These are phyloP conservation scores for Tieghemostelium lacteum DNA, from an alignment of 78 protist genomes.

Conservation along the genomic window DNA sequence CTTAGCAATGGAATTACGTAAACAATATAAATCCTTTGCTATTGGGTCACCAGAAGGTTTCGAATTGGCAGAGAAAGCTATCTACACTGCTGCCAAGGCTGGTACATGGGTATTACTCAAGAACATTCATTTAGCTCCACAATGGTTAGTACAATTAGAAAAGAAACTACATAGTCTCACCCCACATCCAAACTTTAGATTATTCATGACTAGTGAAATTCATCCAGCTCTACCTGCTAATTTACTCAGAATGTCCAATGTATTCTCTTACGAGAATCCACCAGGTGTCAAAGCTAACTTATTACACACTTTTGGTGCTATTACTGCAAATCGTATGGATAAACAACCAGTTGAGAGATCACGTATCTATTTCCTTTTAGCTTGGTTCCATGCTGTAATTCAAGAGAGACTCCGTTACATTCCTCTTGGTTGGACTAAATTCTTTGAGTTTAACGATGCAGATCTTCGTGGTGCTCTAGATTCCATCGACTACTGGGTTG, in stretches of 20 bases:
- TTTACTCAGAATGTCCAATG: slow-evolving; percentile 88
- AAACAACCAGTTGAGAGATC: slow-evolving; percentile 80
- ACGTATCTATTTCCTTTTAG: slow-evolving; percentile 94
- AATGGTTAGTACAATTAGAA: slow-evolving; percentile 94
- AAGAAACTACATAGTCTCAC: slow-evolving; percentile 91
- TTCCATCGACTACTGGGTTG: slow-evolving; percentile 95
- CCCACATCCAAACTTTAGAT: slow-evolving; percentile 88
- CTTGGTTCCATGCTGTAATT: slow-evolving; percentile 97
- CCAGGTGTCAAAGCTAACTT: slow-evolving; percentile 94
- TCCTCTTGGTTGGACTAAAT: slow-evolving; percentile 97
- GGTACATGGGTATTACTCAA: slow-evolving; percentile 98
- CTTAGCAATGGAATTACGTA: slow-evolving; percentile 68
- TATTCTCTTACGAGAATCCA: slow-evolving; percentile 96
- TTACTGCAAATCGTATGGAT: slow-evolving; percentile 35
- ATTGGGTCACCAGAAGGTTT: slow-evolving; percentile 98
- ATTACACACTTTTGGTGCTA: slow-evolving; percentile 67
- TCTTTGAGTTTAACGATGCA: slow-evolving; percentile 94
- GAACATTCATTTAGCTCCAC: slow-evolving; percentile 98
- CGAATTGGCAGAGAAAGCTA: slow-evolving; percentile 91
- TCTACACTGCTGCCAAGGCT: slow-evolving; percentile 84
- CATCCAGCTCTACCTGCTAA: slow-evolving; percentile 91
- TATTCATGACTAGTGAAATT: slow-evolving; percentile 96
- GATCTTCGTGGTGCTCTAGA: slow-evolving; percentile 94
- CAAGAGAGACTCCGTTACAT: slow-evolving; percentile 94
- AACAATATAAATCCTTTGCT: slow-evolving; percentile 88